Base-by-base conservation (phyloP, 345 rosid genomes). In the Adansonia digitata region DNA sequence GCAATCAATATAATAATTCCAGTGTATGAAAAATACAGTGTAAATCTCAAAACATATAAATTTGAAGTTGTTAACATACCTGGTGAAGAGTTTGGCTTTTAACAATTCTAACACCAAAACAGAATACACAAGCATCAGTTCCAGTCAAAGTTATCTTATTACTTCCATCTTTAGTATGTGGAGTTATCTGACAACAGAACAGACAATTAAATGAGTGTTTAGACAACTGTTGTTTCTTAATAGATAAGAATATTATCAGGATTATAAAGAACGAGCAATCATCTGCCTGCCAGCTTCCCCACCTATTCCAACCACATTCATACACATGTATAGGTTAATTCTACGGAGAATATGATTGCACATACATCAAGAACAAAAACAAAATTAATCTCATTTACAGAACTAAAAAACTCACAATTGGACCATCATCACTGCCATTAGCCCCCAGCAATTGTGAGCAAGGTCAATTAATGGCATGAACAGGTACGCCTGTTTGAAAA, bases 61-160 rank as follows among this genome's bases (percentile, higher is more conserved):
- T 53, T 71, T 12, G 20, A 71, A 13, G 48, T 20, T 49, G 12
- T 71, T 55, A 26, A 53, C 51, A 53, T 85, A 93, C 99, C 97
- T 93, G 97, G 71, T 85, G 90, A 81, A 93, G 87, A 56, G 85
- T 89, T 78, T 87, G 86, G 55, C 97, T 86, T 84, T 86, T 91
- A 39, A 87, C 97, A 78, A 93, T 77, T 84, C 98, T 88, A 74
- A 95, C 96, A 42, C 98, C 99, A 59, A 91, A 75, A 84, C 97
- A 92, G 83, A 95, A 95, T 52, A 82, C 64, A 24, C 99, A 98
- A 49, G 96, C 82, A 83, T 95, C 99, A 77, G 94, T 84, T 64
- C 95, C 92, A n/a, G 83, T 88, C 75, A 95, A 86, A 31, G 87
- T 71, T 75, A 95, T 91, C 86, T 85, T 95, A 80, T 93, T 95